These are phyloP conservation scores for Hypoxylon trugodes DNA, from an alignment of 495 filamentous ascomycete species.

Conservation along the genomic window DNA sequence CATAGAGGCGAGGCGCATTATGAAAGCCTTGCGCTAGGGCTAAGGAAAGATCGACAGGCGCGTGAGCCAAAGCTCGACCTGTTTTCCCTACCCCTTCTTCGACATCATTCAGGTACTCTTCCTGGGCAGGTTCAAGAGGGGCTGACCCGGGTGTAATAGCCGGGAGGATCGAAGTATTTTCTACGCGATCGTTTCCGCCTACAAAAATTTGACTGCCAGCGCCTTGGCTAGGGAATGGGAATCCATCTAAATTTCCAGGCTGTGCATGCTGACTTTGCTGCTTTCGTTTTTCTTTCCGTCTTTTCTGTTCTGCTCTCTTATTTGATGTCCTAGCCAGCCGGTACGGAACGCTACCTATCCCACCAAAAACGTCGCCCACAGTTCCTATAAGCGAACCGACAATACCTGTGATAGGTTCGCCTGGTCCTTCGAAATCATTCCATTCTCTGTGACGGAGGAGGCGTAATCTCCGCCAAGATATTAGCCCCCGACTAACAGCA, in stretches of 20 bases:
- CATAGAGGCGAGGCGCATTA: conserved; percentile 82
- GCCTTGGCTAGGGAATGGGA: conserved; percentile 40
- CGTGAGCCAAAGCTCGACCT: conserved; percentile 56
- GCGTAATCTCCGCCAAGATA: conserved; percentile 71
- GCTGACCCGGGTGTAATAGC: conserved; percentile 23
- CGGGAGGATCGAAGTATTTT: conserved; percentile 1
- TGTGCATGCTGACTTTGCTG: conserved; percentile 14
- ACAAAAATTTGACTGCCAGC: conserved; percentile 40
- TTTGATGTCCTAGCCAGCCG: conserved; percentile 62
- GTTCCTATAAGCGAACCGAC: conserved; percentile 64
- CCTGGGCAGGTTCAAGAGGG: conserved; percentile 25
- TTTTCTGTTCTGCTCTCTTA: conserved; percentile 53
- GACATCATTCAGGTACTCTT: conserved; percentile 53
- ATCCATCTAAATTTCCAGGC: conserved; percentile 24
- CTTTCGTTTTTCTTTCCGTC: conserved; percentile 46
- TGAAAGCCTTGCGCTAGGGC: conserved; percentile 84
- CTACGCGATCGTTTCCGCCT: conserved; percentile 37
- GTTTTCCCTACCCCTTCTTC: conserved; percentile 57
- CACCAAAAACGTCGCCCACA: conserved; percentile 62
- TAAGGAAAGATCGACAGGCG: conserved; percentile 73
- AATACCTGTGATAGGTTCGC: conserved; percentile 74
- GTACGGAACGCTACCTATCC: conserved; percentile 67
- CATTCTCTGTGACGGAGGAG: conserved; percentile 74
- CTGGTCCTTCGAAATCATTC: conserved; percentile 82
- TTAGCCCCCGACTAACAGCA: conserved; percentile 62